phyloP scores from a whole-genome alignment of 495 filamentous ascomycete genomes.

The Trichoderma virens region DNA sequence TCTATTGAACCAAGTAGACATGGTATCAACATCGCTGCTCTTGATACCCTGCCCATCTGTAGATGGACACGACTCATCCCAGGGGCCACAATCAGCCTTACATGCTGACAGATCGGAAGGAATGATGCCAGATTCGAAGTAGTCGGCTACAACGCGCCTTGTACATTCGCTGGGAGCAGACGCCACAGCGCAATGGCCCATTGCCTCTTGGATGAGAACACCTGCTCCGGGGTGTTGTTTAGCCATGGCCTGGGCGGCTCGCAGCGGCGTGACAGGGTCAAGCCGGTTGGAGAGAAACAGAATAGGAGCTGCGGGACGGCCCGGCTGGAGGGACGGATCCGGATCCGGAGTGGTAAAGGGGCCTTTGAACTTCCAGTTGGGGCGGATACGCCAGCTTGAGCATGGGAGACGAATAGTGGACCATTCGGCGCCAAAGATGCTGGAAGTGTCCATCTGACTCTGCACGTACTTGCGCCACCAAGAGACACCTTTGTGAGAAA shows the following conservation, averaged over 20 bases:
- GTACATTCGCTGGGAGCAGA: conserved; percentile 20
- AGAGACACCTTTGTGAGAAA: conserved; percentile 19
- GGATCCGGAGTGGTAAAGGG: conserved; percentile 20
- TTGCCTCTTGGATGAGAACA: conserved; percentile 22
- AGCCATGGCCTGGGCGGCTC: conserved; percentile 22
- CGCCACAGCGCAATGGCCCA: conserved; percentile 21
- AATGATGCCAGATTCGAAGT: neutral
- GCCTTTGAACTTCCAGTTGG: conserved; percentile 22
- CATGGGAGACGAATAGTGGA: conserved; percentile 43
- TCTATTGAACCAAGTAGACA: neutral
- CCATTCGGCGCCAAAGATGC: conserved; percentile 48
- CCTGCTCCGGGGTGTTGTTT: conserved; percentile 17
- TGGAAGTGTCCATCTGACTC: conserved; percentile 34
- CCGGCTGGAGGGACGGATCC: conserved; percentile 1
- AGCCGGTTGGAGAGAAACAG: conserved; percentile 23
- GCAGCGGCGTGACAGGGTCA: conserved; percentile 28
- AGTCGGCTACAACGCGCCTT: neutral
- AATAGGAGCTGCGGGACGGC: conserved; percentile 21
- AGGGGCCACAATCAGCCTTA: neutral
- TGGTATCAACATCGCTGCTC: neutral
- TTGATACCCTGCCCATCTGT: neutral
- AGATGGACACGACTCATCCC: neutral
- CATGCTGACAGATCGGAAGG: neutral
- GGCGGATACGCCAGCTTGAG: conserved; percentile 36
- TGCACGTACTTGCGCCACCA: conserved; percentile 35